phyloP scores from a whole-genome alignment of 805 yeast species.

The Ogataea degrootiae region DNA sequence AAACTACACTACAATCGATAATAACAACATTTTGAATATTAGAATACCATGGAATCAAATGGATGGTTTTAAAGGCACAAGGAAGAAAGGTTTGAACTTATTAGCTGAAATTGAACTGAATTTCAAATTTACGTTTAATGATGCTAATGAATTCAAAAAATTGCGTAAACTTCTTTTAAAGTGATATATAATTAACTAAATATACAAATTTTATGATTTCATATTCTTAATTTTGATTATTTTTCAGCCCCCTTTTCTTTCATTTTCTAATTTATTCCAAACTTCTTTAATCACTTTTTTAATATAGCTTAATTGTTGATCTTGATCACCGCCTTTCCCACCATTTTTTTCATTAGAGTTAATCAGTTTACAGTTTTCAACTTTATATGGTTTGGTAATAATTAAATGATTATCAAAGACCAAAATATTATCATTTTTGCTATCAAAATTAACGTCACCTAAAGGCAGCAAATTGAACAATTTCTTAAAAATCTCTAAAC shows the following conservation, averaged over 20 bases:
- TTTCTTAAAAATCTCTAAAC: constrained; percentile 22
- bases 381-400: constrained; percentile 36
- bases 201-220: not conserved
- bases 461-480: constrained; percentile 26
- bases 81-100: constrained; percentile 44
- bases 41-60: constrained; percentile 43
- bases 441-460: constrained; percentile 31
- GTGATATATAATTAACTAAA: not conserved
- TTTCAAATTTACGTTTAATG: not conserved
- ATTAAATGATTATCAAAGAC: constrained; percentile 34
- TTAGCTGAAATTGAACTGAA: constrained; percentile 43
- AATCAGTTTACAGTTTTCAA: constrained; percentile 26
- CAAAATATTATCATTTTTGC: constrained; percentile 30
- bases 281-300: constrained; percentile 47
- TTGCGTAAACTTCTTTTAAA: not conserved
- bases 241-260: constrained; percentile 48
- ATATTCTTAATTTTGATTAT: too few species aligned
- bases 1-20: not conserved
- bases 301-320: constrained; percentile 30
- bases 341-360: not conserved
- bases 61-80: constrained; percentile 66
- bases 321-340: constrained; percentile 20
- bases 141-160: not conserved
- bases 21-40: not conserved
- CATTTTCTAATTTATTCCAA: constrained; percentile 39